A percentile compares a stretch with the other conserved stretches of the same genome.
These are phyloP conservation scores for Wickerhamomyces sp. DNA, from an alignment of 1,139 yeast species.

Conservation along the genomic window DNA sequence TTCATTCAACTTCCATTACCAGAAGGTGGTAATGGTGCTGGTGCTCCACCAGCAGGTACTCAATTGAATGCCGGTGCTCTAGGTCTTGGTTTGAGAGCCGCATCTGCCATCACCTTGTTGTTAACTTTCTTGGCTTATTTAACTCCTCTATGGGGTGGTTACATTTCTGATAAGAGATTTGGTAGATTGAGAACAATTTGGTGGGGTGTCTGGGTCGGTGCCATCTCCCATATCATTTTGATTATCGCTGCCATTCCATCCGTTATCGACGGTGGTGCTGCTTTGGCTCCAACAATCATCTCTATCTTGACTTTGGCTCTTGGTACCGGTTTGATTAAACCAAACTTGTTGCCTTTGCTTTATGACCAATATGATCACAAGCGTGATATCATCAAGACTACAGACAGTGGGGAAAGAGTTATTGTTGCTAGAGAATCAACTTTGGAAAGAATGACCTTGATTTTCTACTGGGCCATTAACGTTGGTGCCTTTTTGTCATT, in stretches of 20 bases:
- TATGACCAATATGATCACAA: conserved; percentile 67
- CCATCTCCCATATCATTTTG: conserved; percentile 57
- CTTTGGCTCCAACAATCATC: conserved; percentile 47
- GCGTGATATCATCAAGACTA: conserved; percentile 52
- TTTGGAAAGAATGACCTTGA: conserved; percentile 67
- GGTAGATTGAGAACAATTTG: conserved; percentile 71
- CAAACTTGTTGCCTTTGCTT: conserved; percentile 72
- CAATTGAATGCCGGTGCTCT: conserved; percentile 51
- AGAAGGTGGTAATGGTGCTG: conserved; percentile 40
- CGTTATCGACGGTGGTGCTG: conserved; percentile 40
- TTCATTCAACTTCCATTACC: conserved; percentile 66
- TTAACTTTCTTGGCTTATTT: conserved; percentile 82
- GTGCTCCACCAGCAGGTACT: conserved; percentile 39
- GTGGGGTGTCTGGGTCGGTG: conserved; percentile 54
- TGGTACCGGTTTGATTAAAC: conserved; percentile 80
- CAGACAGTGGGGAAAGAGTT: conserved; percentile 59
- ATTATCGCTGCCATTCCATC: conserved; percentile 70
- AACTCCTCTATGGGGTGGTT: conserved; percentile 76
- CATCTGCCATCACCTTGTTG: conserved; percentile 71
- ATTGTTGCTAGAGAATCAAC: conserved; percentile 69
- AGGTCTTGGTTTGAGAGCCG: conserved; percentile 55
- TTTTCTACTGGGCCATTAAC: conserved; percentile 78
- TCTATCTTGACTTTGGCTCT: conserved; percentile 66
- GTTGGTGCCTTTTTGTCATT: conserved; percentile 74
- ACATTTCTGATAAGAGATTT: conserved; percentile 67